Conservation (phyloP, 1,284 basidiomycete genomes). For the Baeospora myosura region DNA sequence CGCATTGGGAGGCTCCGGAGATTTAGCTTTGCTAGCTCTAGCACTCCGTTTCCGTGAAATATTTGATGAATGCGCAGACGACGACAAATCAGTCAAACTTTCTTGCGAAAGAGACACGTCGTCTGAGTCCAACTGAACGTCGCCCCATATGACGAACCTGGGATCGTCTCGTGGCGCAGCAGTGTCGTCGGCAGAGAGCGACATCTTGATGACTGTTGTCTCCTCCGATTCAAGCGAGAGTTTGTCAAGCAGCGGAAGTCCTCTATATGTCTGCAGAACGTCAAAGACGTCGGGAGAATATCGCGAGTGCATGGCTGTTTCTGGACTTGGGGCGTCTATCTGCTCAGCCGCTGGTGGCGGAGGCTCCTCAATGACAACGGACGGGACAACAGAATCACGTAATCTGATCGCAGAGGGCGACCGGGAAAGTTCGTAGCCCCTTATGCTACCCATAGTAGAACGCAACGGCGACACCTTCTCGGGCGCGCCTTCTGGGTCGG, state of each 20-base stretch:
- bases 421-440: slow-evolving; percentile 21
- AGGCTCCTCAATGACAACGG: slow-evolving; percentile 1
- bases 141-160: slow-evolving; percentile 85
- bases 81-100: slow-evolving; percentile 42
- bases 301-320: slow-evolving; percentile 48
- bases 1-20: neutral
- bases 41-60: slow-evolving; percentile 27
- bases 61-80: slow-evolving; percentile 28
- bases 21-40: slow-evolving; percentile 10
- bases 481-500: slow-evolving; percentile 21
- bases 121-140: slow-evolving; percentile 41
- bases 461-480: slow-evolving; percentile 14
- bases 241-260: slow-evolving; percentile 49
- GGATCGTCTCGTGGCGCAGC: slow-evolving; percentile 76
- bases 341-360: slow-evolving; percentile 14
- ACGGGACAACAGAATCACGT: slow-evolving; percentile 8
- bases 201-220: slow-evolving; percentile 61
- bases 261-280: slow-evolving; percentile 73
- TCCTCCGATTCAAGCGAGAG: slow-evolving; percentile 23
- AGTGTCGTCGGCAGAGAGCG: slow-evolving; percentile 52
- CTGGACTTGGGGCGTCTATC: slow-evolving; percentile 23
- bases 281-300: slow-evolving; percentile 73
- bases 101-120: slow-evolving; percentile 40
- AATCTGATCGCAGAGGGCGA: slow-evolving; percentile 36
- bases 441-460: slow-evolving; percentile 8